Evolutionary conservation across 177 flowering plant genomes (phyloP).

Genomic region (Vitis hybrid): DNA sequence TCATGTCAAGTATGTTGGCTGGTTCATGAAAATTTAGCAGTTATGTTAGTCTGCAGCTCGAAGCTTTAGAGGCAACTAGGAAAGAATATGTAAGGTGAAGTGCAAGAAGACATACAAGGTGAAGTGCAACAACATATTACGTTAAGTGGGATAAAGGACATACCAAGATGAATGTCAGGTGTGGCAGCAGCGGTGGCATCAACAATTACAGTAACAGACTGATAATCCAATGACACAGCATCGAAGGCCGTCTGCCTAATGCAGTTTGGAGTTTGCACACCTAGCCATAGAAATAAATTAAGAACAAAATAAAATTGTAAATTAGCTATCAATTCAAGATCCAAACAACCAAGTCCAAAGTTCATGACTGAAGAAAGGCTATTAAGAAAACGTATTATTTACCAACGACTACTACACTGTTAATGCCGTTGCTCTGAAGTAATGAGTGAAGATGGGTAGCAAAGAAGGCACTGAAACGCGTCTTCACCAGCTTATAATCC

Average conservation of each 20-base stretch:
- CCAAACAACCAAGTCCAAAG: neutral
- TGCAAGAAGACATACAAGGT: too few species aligned
- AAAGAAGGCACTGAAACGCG: constrained; percentile 92
- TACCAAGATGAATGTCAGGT: constrained; percentile 77
- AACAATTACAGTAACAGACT: constrained; percentile 62
- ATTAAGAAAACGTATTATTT: constrained; percentile 11
- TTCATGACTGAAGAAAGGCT: neutral
- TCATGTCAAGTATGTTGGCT: constrained; percentile 43
- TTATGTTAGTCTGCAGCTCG: too few species aligned
- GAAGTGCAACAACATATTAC: too few species aligned
- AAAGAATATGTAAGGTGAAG: too few species aligned
- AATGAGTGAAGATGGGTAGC: constrained; percentile 75
- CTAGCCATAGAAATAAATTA: constrained; percentile 28
- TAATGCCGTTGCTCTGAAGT: constrained; percentile 55
- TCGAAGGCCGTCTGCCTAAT: constrained; percentile 94
- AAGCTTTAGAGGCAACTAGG: too few species aligned
- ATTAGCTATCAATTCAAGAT: neutral
- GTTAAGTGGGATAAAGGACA: neutral
- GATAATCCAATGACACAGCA: constrained; percentile 86
- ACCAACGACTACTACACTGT: constrained; percentile 67
- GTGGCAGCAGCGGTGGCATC: constrained; percentile 98
- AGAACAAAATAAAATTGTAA: too few species aligned
- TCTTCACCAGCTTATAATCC: constrained; percentile 89
- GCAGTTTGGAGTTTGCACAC: constrained; percentile 98
- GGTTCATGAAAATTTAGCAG: too few species aligned